Evolutionary conservation across 495 filamentous ascomycete species (phyloP), one percentile per base, ranked within the genome.

Genomic region (Bombardia bombarda): DNA sequence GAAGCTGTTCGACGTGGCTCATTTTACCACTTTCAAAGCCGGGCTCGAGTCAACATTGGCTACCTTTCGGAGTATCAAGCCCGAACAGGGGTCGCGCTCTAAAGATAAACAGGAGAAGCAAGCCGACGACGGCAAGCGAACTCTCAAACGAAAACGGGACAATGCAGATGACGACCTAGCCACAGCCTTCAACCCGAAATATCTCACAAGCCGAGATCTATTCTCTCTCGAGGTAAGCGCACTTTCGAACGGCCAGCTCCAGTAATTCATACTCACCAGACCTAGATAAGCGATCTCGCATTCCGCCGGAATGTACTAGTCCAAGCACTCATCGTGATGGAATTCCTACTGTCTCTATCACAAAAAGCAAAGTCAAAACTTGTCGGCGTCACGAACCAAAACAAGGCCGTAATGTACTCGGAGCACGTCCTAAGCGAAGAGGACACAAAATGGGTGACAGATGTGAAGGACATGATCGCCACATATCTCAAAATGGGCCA

Each of bases 231-330:
- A 99, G 74, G 85, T 87, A 70, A 40, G 68, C n/a, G n/a, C n/a
- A n/a, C n/a, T 55, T 22, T 32, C 38, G 19, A 42, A 4, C 4
- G 26, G 33, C 30, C 13, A 4, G 22, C 24, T 10, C 9, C 3
- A 13, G 12, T 34, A 9, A n/a, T 14, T 24, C 32, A 38, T 50
- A 38, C 65, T 58, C 13, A 55, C 40, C 17, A 6, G 31, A 12
- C 32, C 16, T 51, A 90, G 84, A 79, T 97, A 53, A 87, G 86
- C 59, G 92, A 99, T 57, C 78, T 93, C 30, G 86, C 93, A 12
- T 97, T 99, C 53, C 75, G 92, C 42, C 73, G 92, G 41, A 88
- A 99, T 62, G 85, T 97, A 36, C 72, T 96, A 36, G 88, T 99
- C 7, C 92, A 99, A 61, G 86, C 86, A 4, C 78, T 96, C 35